phyloP scores from a whole-genome alignment of 1,139 yeast genomes.

The Candida pseudoviswanathii region DNA sequence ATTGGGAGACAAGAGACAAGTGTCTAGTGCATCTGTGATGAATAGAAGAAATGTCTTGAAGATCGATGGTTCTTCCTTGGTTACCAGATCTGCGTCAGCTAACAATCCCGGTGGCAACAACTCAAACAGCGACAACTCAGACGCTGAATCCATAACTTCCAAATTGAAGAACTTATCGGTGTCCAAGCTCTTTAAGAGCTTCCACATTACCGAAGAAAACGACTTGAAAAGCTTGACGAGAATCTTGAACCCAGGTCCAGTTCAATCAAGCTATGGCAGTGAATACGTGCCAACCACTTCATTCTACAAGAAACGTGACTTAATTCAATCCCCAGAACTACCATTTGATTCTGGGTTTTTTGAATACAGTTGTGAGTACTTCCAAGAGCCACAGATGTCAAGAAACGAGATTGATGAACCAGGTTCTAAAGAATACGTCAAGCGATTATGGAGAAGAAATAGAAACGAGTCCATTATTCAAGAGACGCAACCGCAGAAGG shows the following conservation, averaged over 20 bases:
- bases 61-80: constrained; percentile 32
- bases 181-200: constrained; percentile 44
- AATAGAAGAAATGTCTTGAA: constrained; percentile 32
- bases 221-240: constrained; percentile 41
- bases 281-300: constrained; percentile 55
- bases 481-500: constrained; percentile 89
- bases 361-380: constrained; percentile 87
- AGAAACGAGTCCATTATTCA: constrained; percentile 85
- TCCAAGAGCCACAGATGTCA: constrained; percentile 95
- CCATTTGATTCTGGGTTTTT: constrained; percentile 78
- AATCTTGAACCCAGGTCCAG: constrained; percentile 43
- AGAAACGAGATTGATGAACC: constrained; percentile 88
- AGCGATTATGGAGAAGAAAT: constrained; percentile 85
- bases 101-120: constrained; percentile 20
- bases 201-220: constrained; percentile 46
- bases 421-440: constrained; percentile 84
- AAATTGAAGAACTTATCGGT: constrained; percentile 43
- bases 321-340: constrained; percentile 42
- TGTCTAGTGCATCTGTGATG: constrained; percentile 31
- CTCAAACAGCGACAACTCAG: constrained; percentile 24
- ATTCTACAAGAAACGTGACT: constrained; percentile 46
- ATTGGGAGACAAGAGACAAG: constrained; percentile 31
- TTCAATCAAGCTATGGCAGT: constrained; percentile 50
- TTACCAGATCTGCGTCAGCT: constrained; percentile 37
- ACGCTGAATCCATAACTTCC: constrained; percentile 39